Evolutionary conservation across 352 stramenopile species (phyloP).

Genomic region (Bremia lactucae): DNA sequence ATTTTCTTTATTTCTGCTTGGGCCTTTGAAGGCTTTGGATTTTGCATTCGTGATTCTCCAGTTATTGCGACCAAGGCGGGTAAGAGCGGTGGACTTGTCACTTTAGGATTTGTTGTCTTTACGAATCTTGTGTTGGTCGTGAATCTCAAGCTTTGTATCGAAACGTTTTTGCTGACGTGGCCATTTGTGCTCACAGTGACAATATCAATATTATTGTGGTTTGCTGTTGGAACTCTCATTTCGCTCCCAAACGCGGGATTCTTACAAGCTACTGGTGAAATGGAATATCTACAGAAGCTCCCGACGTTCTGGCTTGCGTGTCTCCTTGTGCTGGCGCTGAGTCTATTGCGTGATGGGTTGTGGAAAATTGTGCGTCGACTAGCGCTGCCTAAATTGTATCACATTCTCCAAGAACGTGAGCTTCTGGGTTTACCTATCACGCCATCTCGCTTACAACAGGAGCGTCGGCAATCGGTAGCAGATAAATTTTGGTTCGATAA

Average conservation of each 20-base stretch:
- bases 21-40: slow-evolving; percentile 39
- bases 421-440: slow-evolving; percentile 50
- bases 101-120: slow-evolving; percentile 70
- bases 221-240: slow-evolving; percentile 50
- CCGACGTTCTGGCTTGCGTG: slow-evolving; percentile 57
- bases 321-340: slow-evolving; percentile 46
- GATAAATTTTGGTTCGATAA: slow-evolving; percentile 28
- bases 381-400: slow-evolving; percentile 53
- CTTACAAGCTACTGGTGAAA: slow-evolving; percentile 52
- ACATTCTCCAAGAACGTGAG: slow-evolving; percentile 72
- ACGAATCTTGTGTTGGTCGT: slow-evolving; percentile 69
- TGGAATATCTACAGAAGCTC: slow-evolving; percentile 47
- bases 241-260: slow-evolving; percentile 37
- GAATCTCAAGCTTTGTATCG: slow-evolving; percentile 66
- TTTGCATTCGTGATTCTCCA: slow-evolving; percentile 13
- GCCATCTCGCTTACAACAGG: slow-evolving; percentile 35
- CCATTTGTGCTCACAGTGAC: slow-evolving; percentile 48
- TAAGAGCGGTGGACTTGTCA: slow-evolving; percentile 45
- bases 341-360: slow-evolving; percentile 49
- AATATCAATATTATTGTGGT: slow-evolving; percentile 52
- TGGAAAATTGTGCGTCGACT: slow-evolving; percentile 69
- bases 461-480: slow-evolving; percentile 15
- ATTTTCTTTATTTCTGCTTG: slow-evolving; percentile 76
- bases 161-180: slow-evolving; percentile 68
- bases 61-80: slow-evolving; percentile 31